Evolutionary conservation across 164 flowering plant species (phyloP).

Genomic region (Liquidambar formosana): DNA sequence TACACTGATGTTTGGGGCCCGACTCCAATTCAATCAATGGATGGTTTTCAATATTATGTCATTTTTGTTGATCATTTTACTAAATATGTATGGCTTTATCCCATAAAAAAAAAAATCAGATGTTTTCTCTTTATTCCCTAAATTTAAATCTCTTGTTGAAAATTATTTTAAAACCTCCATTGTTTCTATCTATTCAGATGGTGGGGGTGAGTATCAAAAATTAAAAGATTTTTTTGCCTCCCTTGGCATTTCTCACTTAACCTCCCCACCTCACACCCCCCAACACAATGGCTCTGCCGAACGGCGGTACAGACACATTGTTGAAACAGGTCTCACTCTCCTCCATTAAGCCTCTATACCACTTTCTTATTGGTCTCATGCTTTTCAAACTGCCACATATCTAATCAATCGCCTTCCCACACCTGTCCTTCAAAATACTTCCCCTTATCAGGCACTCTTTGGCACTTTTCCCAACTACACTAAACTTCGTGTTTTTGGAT

Average conservation of each 20-base stretch:
- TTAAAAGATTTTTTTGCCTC: background rate
- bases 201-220: slow-evolving; percentile 2
- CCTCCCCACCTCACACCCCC: slow-evolving; percentile 11
- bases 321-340: slow-evolving; percentile 11
- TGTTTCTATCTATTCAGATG: background rate
- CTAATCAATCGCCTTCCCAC: slow-evolving; percentile 7
- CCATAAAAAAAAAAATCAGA: background rate
- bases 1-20: slow-evolving; percentile 7
- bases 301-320: slow-evolving; percentile 5
- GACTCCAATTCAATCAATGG: background rate
- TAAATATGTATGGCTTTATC: slow-evolving; percentile 8
- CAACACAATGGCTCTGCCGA: slow-evolving; percentile 8
- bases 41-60: background rate
- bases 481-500: background rate
- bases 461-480: background rate
- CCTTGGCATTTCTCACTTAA: slow-evolving; percentile 1
- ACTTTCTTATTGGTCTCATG: background rate
- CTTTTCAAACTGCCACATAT: background rate
- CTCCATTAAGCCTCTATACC: slow-evolving; percentile 5
- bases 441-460: background rate
- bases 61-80: slow-evolving; percentile 9
- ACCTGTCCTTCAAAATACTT: background rate
- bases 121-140: background rate
- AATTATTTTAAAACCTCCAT: background rate
- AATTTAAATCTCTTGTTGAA: background rate